Evolutionary conservation across 345 rosid genomes (phyloP).

Genomic region (Boechera divaricarpa): DNA sequence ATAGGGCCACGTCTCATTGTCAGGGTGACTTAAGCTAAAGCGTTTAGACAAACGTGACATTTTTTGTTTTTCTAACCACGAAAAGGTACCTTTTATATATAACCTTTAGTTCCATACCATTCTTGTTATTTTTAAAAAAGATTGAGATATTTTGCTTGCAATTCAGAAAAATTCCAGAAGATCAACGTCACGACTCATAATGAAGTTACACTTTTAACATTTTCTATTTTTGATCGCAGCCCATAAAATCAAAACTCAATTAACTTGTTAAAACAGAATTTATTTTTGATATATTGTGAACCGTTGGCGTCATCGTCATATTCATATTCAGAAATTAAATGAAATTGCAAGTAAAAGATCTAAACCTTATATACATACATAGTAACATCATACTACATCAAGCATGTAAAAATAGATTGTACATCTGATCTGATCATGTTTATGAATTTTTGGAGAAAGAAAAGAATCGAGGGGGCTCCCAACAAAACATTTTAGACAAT

Average conservation of each 20-base stretch:
- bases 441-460: not conserved
- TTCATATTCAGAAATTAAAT: not conserved
- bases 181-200: too few relatives aligned
- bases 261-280: not conserved
- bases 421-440: constrained; percentile 2
- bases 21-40: too few relatives aligned
- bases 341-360: not conserved
- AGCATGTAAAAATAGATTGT: constrained; percentile 10
- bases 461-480: constrained; percentile 28
- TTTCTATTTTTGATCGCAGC: too few relatives aligned
- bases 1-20: constrained; percentile 18
- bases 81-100: not conserved
- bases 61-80: not conserved
- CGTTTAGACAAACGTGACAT: not conserved
- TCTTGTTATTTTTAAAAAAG: too few relatives aligned
- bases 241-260: too few relatives aligned
- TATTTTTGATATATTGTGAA: not conserved
- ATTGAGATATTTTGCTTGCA: not conserved
- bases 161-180: too few relatives aligned
- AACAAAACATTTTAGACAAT: constrained; percentile 25
- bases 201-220: too few relatives aligned
- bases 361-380: constrained; percentile 19
- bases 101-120: not conserved
- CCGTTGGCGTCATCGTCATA: not conserved
- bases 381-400: not conserved